These are phyloP conservation scores for Radiomyces spectabilis DNA, from an alignment of 192 early-diverging fungal genomes.

Conservation along the genomic window DNA sequence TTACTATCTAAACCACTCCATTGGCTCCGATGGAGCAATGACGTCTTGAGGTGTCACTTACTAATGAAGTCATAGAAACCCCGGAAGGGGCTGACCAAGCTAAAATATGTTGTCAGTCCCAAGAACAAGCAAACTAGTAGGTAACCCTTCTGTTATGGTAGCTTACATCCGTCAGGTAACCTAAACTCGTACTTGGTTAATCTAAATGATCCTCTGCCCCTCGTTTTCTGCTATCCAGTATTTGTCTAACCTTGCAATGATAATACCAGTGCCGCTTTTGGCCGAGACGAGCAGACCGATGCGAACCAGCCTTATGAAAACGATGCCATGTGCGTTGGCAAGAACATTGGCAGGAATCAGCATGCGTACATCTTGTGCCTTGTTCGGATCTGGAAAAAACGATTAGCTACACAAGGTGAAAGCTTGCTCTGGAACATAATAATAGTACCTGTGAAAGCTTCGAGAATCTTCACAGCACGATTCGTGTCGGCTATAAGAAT, in stretches of 20 bases:
- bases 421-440: background rate
- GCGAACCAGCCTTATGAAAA: constrained; percentile 10
- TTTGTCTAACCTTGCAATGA: constrained; percentile 20
- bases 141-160: too few relatives aligned
- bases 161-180: constrained; percentile 21
- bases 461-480: background rate
- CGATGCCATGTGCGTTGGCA: constrained; percentile 18
- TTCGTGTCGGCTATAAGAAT: constrained; percentile 1
- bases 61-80: constrained; percentile 11
- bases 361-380: constrained; percentile 5
- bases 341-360: constrained; percentile 11
- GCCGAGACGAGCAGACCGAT: constrained; percentile 13
- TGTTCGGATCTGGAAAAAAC: constrained; percentile 4
- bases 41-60: too few relatives aligned
- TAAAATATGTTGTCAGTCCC: constrained; percentile 8
- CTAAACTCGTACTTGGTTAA: background rate
- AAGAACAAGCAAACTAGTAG: too few relatives aligned
- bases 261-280: constrained; percentile 17
- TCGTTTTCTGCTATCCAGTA: too few relatives aligned
- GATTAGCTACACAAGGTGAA: background rate
- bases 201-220: too few relatives aligned
- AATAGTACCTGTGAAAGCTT: constrained; percentile 1
- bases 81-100: constrained; percentile 24
- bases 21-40: constrained; percentile 68
- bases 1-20: constrained; percentile 68